A percentile compares a stretch with the other conserved stretches of the same genome.
These are phyloP conservation scores for Truncatella angustata DNA, from an alignment of 2,329 filamentous ascomycete genomes.

Conservation along the genomic window DNA sequence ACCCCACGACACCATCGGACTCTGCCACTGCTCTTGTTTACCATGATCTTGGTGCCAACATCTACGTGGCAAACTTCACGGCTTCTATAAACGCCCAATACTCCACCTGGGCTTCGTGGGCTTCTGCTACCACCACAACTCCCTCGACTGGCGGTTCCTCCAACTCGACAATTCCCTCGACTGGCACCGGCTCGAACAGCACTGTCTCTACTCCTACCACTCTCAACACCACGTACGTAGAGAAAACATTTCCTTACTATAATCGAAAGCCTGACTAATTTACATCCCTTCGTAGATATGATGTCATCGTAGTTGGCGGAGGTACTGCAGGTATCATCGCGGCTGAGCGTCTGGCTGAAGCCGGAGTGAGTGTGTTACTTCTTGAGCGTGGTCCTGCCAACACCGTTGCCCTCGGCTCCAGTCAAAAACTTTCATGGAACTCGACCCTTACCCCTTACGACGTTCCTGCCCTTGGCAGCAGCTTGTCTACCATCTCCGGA, in stretches of 20 bases:
- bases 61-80: conserved; percentile 5
- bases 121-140: not conserved
- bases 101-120: not conserved
- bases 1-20: conserved; percentile 1
- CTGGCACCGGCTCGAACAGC: conserved; percentile 1
- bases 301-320: conserved; percentile 1
- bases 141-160: not conserved
- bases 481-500: not conserved
- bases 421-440: not conserved
- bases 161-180: not conserved
- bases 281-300: no score
- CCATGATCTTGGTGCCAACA: conserved; percentile 1
- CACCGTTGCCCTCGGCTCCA: conserved; percentile 1
- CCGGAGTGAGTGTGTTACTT: not conserved
- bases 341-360: conserved; percentile 1
- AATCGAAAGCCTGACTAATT: no score
- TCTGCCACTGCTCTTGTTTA: not conserved
- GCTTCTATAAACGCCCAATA: not conserved
- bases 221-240: conserved; percentile 5
- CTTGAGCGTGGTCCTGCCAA: conserved; percentile 4
- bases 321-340: conserved; percentile 5
- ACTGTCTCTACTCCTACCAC: not conserved
- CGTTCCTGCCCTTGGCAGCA: conserved; percentile 1
- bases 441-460: not conserved
- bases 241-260: no score